Base-by-base conservation (phyloP, 129 eudicot species). In the Artemisia tridentata region DNA sequence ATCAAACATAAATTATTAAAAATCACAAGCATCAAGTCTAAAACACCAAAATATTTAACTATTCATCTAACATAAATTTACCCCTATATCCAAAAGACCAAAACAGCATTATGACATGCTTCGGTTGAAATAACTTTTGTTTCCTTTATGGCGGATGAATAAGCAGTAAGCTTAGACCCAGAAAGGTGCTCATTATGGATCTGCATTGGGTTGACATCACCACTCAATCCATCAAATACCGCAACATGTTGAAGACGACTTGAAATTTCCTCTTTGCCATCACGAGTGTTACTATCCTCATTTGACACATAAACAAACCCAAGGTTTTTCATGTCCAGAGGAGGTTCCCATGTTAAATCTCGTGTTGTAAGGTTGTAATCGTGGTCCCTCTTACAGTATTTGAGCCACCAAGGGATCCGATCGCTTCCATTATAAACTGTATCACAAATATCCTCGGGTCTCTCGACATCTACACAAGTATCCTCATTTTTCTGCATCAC, bases 271-370 rank as follows among this genome's bases (percentile, higher is more conserved):
- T 50, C 74, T 78, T 73, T 58, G 38, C 49, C 60, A 55, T 25
- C 69, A 55, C 55, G 53, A 69, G 3, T 12, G n/a, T 56, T 51
- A 63, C 71, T 63, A 80, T 63, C 67, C 47, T 78, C 74, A 27
- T 67, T 63, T 8, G 61, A 21, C 49, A 17, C 38, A n/a, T 55
- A 68, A 53, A 65, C 67, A 74, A 60, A 38, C 55, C 18, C 76
- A 5, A 74, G 64, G 69, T 80, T 73, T 62, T 80, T 88, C 88
- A 84, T 75, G 31, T 87, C 96, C 38, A 74, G 75, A 72, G 98
- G 98, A 25, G 79, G 85, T 43, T 87, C 86, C 98, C 98, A 92
- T 38, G 96, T 89, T 46, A 85, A 87, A 60, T 89, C 96, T 45
- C 83, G 75, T 23, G 92, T 89, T 68, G 38, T 77, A 18, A 47